Base-by-base conservation (phyloP, 2,329 filamentous ascomycete species). In the Sporothrix pseudoabietina region DNA sequence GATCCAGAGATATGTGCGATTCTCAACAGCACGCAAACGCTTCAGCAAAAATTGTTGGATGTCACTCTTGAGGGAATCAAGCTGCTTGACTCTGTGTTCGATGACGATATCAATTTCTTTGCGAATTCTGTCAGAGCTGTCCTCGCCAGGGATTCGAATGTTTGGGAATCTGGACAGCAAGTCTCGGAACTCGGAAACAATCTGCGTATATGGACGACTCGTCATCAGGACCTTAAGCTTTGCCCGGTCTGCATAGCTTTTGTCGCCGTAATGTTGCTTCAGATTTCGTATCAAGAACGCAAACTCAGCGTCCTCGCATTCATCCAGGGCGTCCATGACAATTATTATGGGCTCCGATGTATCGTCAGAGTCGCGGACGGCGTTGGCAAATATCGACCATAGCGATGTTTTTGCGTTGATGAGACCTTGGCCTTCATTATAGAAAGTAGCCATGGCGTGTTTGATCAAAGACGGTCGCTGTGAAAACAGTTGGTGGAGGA, bases 301-400 rank as follows among this genome's bases (percentile, higher is more conserved):
- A 9, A 66, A 73, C 26, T 35, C 68, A n/a, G 12, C 12, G 4
- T 49, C n/a, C 4, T 16, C 57, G n/a, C 74, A 76, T 22, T 75
- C 81, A 69, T 85, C 83, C 1, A 84, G 75, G 0, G 81, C 82
- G 76, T 84, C 82, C 5, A 84, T 74, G 0, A 84, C 78, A 10
- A 82, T 75, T 0, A 81, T 77, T 0, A 84, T 59, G 30, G 78
- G 70, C 0, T 79, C 81, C 1, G 80, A 16, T 49, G 44, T 49
- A 3, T 49, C 75, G 19, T 76, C 44, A 0, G 76, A 72, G 72
- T 82, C 80, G 66, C 61, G 57, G 6, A 76, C 72, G 14, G 79
- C 77, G 3, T 73, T 77, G 19, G 72, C 68, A 1, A 85, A 68
- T 55, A 84, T 79, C 0, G 74, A 73, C 82, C 82, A 83, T 0